A percentile compares a stretch with the other conserved stretches of the same genome.
Conservation (phyloP, 176 grass and related monocot species). For the Coix lacrymajobi region DNA sequence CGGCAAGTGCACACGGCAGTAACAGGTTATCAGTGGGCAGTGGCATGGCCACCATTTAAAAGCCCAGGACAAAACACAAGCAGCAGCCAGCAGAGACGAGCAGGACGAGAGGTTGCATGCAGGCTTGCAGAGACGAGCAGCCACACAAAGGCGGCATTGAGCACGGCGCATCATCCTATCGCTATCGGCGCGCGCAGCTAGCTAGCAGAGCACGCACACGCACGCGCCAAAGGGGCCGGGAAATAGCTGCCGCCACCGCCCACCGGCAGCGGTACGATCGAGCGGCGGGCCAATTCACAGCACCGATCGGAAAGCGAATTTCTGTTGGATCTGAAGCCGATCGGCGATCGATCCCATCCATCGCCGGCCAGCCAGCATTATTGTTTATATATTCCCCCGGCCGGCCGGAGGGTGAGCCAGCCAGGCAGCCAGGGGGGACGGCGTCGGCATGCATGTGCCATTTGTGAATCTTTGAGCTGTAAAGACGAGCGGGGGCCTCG, state of each 20-base stretch:
- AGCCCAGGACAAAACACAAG: neutral
- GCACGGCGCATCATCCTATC: no score
- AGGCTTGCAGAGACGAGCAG: neutral
- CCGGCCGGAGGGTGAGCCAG: neutral
- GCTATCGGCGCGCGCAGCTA: no score
- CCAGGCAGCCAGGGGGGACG: neutral
- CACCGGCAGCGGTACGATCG: neutral
- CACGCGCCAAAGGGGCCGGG: neutral
- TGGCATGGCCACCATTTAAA: neutral
- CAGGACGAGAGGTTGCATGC: neutral
- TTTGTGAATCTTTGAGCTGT: conserved; percentile 48
- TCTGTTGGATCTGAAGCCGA: conserved; percentile 49
- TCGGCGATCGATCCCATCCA: neutral
- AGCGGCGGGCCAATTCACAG: neutral
- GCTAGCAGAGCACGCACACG: neutral
- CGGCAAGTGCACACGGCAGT: conserved; percentile 23
- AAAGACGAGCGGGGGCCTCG: conserved; percentile 16
- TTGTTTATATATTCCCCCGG: conserved; percentile 6
- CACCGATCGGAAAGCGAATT: conserved; percentile 29
- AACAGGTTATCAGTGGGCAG: neutral
- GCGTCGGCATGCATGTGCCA: conserved; percentile 37
- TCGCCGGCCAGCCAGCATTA: neutral
- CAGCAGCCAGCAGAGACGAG: neutral
- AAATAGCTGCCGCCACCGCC: neutral
- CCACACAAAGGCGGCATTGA: no score